Evolutionary conservation across 2,329 filamentous ascomycete genomes (phyloP), one percentile per base, ranked within the genome.

Genomic region (Epichloe gansuensis): DNA sequence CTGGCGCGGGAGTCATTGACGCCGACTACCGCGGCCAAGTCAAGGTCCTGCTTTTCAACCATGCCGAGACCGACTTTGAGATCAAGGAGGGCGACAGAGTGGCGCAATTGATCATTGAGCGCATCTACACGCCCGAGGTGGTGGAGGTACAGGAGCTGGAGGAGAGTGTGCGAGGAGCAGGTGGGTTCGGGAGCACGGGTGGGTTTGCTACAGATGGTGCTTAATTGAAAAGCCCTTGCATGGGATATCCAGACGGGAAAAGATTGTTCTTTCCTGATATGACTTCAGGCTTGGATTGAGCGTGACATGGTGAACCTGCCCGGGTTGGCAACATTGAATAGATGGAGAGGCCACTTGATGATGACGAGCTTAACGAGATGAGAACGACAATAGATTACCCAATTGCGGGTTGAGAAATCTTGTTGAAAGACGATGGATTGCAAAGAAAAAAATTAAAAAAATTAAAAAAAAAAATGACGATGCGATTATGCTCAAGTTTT

Each of bases 21-120:
- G 91, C 91, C 37, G 93, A 98, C 71, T 98, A 98, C 75, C 81
- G 93, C 38, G 93, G 93, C 21, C 87, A 87, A 60, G 85, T 98
- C 63, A 95, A 94, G 75, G 86, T 98, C 28, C 77, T 98, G 59
- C 80, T 98, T 50, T 97, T 97, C 70, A 98, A 98, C 73, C 85
- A 95, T 69, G 79, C 78, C 50, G 90, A 95, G 49, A 71, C 72
- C 42, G 90, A 95, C 67, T 97, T 94, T 65, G 75, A 72, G 58
- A 75, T 98, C 59, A 85, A 85, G 63, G 83, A 86, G 65, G 91
- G 91, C 48, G 93, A 98, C 70, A 85, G 93, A 51, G 75, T 98
- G 63, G 94, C 93, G 43, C 93, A 98, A 76, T 78, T 98, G 60
- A 82, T 98, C 59, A 75, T 98, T 53, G 93, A 98, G 77, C 82